Evolutionary conservation across 2,329 filamentous ascomycete genomes (phyloP).

Genomic region (Cladophialophora immunda): DNA sequence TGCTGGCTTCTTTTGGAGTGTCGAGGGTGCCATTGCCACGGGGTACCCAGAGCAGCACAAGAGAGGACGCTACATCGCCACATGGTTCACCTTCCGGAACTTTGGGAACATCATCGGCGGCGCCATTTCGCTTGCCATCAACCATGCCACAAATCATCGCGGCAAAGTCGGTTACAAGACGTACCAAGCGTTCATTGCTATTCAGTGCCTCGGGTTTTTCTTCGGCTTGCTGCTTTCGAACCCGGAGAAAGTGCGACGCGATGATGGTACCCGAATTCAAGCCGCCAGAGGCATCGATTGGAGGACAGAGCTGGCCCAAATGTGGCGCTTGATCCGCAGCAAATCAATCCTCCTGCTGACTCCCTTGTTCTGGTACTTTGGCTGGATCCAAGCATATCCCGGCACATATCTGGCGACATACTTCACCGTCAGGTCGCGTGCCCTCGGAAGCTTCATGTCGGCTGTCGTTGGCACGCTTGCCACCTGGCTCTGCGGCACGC

Average conservation of each 20-base stretch:
- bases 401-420: slow-evolving; percentile 55
- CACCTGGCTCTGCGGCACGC: slow-evolving; percentile 49
- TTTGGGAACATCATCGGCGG: slow-evolving; percentile 63
- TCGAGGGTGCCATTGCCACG: slow-evolving; percentile 53
- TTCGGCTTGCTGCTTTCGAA: slow-evolving; percentile 55
- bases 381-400: slow-evolving; percentile 50
- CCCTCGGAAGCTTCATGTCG: slow-evolving; percentile 49
- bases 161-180: slow-evolving; percentile 59
- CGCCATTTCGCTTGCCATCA: slow-evolving; percentile 61
- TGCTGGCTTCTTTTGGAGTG: slow-evolving; percentile 52
- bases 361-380: slow-evolving; percentile 49
- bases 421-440: slow-evolving; percentile 54
- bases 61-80: slow-evolving; percentile 56
- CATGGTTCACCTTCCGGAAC: slow-evolving; percentile 63
- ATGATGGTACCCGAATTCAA: slow-evolving; percentile 52
- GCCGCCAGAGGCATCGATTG: slow-evolving; percentile 44
- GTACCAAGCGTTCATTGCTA: slow-evolving; percentile 46
- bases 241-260: slow-evolving; percentile 55
- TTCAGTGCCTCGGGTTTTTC: slow-evolving; percentile 57
- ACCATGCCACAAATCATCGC: slow-evolving; percentile 52
- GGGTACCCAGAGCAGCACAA: slow-evolving; percentile 58
- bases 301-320: slow-evolving; percentile 46
- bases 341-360: slow-evolving; percentile 49
- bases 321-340: slow-evolving; percentile 48
- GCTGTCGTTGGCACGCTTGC: slow-evolving; percentile 52